A percentile compares a stretch with the other conserved stretches of the same genome.
These are phyloP conservation scores for Alternaria panax DNA, from an alignment of 2,329 filamentous ascomycete species.

Conservation along the genomic window DNA sequence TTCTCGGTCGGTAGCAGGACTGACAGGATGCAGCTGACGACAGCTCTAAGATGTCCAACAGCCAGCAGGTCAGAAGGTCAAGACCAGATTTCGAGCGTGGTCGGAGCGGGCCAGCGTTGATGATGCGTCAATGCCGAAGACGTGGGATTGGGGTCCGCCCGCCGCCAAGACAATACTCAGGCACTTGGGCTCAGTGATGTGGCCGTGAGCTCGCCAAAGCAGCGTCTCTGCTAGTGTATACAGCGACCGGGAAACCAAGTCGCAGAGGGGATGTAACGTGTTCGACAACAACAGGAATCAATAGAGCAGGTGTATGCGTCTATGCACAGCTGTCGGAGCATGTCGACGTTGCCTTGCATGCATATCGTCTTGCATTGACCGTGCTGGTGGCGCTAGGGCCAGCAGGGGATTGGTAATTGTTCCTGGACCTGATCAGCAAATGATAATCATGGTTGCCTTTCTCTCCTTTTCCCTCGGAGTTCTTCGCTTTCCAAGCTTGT, in stretches of 20 bases:
- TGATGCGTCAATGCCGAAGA: slow-evolving; percentile 35
- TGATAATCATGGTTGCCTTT: slow-evolving; percentile 3
- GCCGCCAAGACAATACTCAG: slow-evolving; percentile 40
- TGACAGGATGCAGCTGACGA: slow-evolving; percentile 31
- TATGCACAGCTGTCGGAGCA: slow-evolving; percentile 28
- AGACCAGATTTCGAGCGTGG: slow-evolving; percentile 7
- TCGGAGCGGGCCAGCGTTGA: slow-evolving; percentile 24
- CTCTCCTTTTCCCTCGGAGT: slow-evolving; percentile 2
- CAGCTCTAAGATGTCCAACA: slow-evolving; percentile 14
- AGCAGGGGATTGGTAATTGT: slow-evolving; percentile 46
- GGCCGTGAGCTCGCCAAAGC: slow-evolving; percentile 40
- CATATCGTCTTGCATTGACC: slow-evolving; percentile 38
- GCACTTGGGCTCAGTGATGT: slow-evolving; percentile 42
- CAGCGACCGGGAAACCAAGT: background rate
- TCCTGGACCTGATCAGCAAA: slow-evolving; percentile 22
- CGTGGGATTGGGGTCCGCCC: slow-evolving; percentile 43
- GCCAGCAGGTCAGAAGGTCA: slow-evolving; percentile 19
- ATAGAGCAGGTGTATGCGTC: background rate
- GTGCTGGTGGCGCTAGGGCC: slow-evolving; percentile 44
- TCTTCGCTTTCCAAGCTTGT: background rate
- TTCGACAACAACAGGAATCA: background rate
- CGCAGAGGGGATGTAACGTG: background rate
- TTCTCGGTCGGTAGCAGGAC: slow-evolving; percentile 31
- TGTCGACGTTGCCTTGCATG: slow-evolving; percentile 43
- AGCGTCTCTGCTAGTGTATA: slow-evolving; percentile 24